Evolutionary conservation across 345 rosid genomes (phyloP).

Genomic region (Garcia nutans): DNA sequence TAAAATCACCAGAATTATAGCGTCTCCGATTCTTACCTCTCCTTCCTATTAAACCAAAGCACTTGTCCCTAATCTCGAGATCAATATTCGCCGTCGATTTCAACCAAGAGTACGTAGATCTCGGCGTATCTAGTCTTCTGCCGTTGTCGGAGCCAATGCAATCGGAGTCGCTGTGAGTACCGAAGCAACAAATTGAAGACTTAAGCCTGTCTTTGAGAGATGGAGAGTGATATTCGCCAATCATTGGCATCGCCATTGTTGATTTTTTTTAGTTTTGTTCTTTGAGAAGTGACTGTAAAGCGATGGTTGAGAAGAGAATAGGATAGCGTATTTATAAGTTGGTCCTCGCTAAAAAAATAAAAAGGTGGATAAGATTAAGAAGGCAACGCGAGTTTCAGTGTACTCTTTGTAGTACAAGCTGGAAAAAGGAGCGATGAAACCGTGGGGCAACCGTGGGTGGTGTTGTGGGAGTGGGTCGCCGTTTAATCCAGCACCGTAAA

Average conservation of each 20-base stretch:
- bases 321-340: neutral
- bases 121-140: slow-evolving; percentile 27
- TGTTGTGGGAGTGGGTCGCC: neutral
- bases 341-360: too few species aligned
- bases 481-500: neutral
- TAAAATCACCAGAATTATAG: slow-evolving; percentile 44
- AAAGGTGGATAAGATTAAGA: slow-evolving; percentile 25
- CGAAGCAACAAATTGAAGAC: slow-evolving; percentile 50
- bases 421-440: slow-evolving; percentile 17
- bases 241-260: slow-evolving; percentile 23
- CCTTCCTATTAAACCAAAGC: slow-evolving; percentile 38
- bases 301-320: neutral
- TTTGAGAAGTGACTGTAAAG: neutral
- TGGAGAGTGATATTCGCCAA: slow-evolving; percentile 35
- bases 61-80: slow-evolving; percentile 41
- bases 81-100: slow-evolving; percentile 39
- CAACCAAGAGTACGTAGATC: slow-evolving; percentile 45
- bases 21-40: slow-evolving; percentile 37
- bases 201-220: slow-evolving; percentile 40
- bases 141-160: slow-evolving; percentile 12
- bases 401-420: neutral
- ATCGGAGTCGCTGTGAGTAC: slow-evolving; percentile 9
- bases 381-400: neutral
- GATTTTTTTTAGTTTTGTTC: neutral
- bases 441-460: slow-evolving; percentile 36